Evolutionary conservation across 163 green algal species (phyloP), one percentile per base, ranked within the genome.

Genomic region (Volvox carteri): DNA sequence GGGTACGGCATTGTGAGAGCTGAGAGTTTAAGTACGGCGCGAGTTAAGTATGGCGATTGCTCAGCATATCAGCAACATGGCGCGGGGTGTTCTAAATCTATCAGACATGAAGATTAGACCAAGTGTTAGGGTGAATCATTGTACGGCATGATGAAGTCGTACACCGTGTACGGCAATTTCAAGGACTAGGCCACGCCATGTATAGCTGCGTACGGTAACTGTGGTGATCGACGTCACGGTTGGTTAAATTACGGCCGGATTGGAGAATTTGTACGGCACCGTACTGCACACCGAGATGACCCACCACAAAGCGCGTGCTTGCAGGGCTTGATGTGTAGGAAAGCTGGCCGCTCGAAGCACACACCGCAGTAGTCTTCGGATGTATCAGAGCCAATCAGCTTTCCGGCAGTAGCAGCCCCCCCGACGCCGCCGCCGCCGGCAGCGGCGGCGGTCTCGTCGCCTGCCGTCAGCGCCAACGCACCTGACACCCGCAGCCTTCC

Each of bases 291-390:
- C 1, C 65, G 25, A 33, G 18, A 75, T 33, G 4, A 81, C 81
- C n/a, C 33, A 88, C 81, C 81, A 46, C 81, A 88, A 23, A 88
- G 67, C 33, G 25, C 50, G 68, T 88, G 81, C 7, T 39, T 37
- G 81, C 81, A 88, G 44, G 81, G 67, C 33, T 4, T 52, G 12
- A 88, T 46, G 37, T 44, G 35, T 7, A 88, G 50, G 23, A 80
- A 2, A 5, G 52, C 67, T 5, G 81, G 67, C 35, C 81, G 81
- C 67, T 88, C 81, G 3, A 88, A 80, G 65, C 81, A 88, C 19
- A 88, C 58, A 28, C 81, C 81, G 65, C 81, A 88, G 25, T 33
- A 50, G 48, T 73, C 67, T 46, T 88, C 81, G 1, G 54, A 68
- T 41, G 79, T 86, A 30, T 86, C 79, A 0, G 79, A 86, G 0